phyloP scores from a whole-genome alignment of 73 alveolate species.

The Stentor roeselii region DNA sequence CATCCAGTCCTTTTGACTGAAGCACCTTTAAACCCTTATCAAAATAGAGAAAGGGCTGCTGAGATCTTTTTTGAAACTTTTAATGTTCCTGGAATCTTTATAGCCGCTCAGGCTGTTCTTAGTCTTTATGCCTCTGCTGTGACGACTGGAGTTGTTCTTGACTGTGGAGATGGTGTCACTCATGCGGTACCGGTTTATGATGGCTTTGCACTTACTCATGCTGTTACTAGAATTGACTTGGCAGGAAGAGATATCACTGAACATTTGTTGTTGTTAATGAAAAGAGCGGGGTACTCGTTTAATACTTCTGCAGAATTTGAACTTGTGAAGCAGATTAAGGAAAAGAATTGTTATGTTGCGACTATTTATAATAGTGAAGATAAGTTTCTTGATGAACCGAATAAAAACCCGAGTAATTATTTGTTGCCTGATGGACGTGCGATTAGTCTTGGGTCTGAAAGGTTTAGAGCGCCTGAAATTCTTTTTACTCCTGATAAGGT shows the following conservation, averaged over 20 bases:
- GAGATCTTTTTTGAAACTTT: slow-evolving; percentile 66
- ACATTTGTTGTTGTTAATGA: slow-evolving; percentile 63
- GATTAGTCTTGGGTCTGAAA: slow-evolving; percentile 46
- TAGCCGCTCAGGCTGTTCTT: slow-evolving; percentile 59
- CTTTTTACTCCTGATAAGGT: slow-evolving; percentile 60
- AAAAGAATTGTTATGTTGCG: slow-evolving; percentile 58
- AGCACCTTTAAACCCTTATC: slow-evolving; percentile 73
- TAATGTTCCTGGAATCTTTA: slow-evolving; percentile 61
- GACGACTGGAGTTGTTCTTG: slow-evolving; percentile 69
- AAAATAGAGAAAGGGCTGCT: slow-evolving; percentile 67
- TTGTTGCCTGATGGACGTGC: slow-evolving; percentile 75
- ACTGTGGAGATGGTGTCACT: slow-evolving; percentile 82
- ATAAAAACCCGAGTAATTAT: slow-evolving; percentile 42
- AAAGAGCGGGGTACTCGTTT: slow-evolving; percentile 74
- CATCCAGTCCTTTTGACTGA: slow-evolving; percentile 80
- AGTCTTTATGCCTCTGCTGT: slow-evolving; percentile 66
- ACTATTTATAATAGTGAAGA: slow-evolving; percentile 22
- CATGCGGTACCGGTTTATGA: slow-evolving; percentile 69
- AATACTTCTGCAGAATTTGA: slow-evolving; percentile 78
- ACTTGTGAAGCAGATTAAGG: slow-evolving; percentile 72
- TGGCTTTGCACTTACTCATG: slow-evolving; percentile 67
- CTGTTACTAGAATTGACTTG: slow-evolving; percentile 65
- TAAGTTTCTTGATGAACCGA: slow-evolving; percentile 25
- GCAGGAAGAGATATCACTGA: slow-evolving; percentile 88
- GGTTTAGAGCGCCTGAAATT: slow-evolving; percentile 44